These are phyloP conservation scores for Ampelomyces quisqualis DNA, from an alignment of 2,329 filamentous ascomycete genomes.

Conservation along the genomic window DNA sequence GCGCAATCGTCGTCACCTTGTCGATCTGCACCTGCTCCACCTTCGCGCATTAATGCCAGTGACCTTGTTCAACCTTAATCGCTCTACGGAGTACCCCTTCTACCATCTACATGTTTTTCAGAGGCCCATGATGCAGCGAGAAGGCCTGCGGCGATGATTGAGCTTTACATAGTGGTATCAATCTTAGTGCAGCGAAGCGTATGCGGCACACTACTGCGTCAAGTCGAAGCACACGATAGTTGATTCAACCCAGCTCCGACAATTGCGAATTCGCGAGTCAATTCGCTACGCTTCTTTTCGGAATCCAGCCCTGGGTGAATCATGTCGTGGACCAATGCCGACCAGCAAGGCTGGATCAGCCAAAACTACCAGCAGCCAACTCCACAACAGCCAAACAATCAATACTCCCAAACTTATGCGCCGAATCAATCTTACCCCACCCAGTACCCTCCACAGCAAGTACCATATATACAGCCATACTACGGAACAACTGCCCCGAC, in stretches of 20 bases:
- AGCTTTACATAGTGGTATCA: too few species aligned
- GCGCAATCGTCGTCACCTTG: not conserved
- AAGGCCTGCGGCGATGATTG: too few species aligned
- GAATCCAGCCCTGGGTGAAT: not conserved
- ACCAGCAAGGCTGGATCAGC: slow-evolving; percentile 10
- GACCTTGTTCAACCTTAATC: not conserved
- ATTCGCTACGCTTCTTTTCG: too few species aligned
- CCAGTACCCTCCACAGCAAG: slow-evolving; percentile 5
- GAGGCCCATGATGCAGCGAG: too few species aligned
- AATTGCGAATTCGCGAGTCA: too few species aligned
- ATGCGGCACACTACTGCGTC: not conserved
- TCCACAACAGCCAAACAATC: slow-evolving; percentile 7
- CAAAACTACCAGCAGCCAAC: slow-evolving; percentile 14
- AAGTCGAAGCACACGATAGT: too few species aligned
- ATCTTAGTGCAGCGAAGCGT: too few species aligned
- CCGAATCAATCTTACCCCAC: slow-evolving; percentile 4
- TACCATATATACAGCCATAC: slow-evolving; percentile 22
- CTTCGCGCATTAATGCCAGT: too few species aligned
- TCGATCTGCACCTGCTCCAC: not conserved
- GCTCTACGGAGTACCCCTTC: not conserved
- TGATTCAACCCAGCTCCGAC: too few species aligned
- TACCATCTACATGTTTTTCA: too few species aligned
- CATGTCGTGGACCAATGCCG: slow-evolving; percentile 11
- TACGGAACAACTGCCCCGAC: slow-evolving; percentile 14
- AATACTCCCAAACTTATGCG: slow-evolving; percentile 10